Conservation (phyloP, 495 filamentous ascomycete species). For the Lasiosphaeria miniovina region DNA sequence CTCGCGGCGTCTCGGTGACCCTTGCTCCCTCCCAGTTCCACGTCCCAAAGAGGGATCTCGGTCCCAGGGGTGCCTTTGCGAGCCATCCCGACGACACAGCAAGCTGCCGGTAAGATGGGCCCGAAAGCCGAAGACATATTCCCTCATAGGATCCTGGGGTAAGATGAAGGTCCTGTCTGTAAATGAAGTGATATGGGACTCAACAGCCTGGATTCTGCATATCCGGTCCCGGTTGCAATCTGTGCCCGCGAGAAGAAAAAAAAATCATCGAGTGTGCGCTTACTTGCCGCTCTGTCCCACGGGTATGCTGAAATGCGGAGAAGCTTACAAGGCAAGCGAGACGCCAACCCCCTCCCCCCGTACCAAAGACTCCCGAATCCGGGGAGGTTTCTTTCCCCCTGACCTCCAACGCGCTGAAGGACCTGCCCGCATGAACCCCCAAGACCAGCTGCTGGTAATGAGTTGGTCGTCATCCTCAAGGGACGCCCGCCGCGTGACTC, state of each 20-base stretch:
- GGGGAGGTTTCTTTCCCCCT: neutral
- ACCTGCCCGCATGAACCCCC: neutral
- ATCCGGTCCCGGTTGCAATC: slow-evolving; percentile 18
- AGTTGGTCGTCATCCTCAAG: neutral
- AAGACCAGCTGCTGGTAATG: neutral
- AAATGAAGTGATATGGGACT: slow-evolving; percentile 23
- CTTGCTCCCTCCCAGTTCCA: neutral
- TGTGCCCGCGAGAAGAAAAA: slow-evolving; percentile 4
- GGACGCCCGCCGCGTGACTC: neutral
- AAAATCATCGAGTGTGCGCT: no score
- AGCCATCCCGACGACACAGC: neutral
- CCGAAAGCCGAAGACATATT: slow-evolving; percentile 20
- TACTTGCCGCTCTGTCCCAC: slow-evolving; percentile 1
- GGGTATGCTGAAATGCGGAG: neutral
- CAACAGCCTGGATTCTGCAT: slow-evolving; percentile 20
- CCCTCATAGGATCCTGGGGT: slow-evolving; percentile 13
- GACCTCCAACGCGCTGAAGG: neutral
- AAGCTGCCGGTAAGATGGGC: slow-evolving; percentile 22
- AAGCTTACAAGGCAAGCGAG: slow-evolving; percentile 4
- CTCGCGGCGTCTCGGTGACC: neutral
- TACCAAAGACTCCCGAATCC: neutral
- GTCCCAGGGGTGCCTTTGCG: slow-evolving; percentile 5
- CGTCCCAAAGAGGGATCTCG: slow-evolving; percentile 8
- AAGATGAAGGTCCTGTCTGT: slow-evolving; percentile 7
- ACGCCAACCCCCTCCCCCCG: neutral